Evolutionary conservation across 2,329 filamentous ascomycete species (phyloP), one percentile per base, ranked within the genome.

Genomic region (Sclerotinia borealis): DNA sequence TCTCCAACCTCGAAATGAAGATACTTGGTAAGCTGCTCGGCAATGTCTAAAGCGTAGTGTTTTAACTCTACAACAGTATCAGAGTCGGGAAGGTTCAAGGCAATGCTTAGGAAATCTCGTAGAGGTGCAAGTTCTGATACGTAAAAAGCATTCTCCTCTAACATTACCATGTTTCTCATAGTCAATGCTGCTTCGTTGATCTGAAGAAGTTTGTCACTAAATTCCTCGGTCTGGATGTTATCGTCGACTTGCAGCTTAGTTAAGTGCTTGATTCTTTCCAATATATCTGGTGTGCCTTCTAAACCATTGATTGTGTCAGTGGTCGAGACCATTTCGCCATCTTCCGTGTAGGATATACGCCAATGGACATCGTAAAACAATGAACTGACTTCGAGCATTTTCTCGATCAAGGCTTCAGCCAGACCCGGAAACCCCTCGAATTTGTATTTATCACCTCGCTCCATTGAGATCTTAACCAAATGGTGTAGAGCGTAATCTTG

Each of bases 401-500:
- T 96, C 66, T 92, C 89, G 62, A 96, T 86, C 11, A 99, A 82
- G 3, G 91, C 90, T 75, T 98, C 95, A 0, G 92, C 91, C 34
- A 99, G 82, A 11, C 91, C 88, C 1, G 91, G 89, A 70, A 97
- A 98, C 6, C 91, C 90, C 70, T 96, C 92, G 69, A 98, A 97
- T 65, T 91, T 90, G 77, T 96, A 97, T 76, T 96, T 96, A 74
- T 98, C 95, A 51, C 93, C 93, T 49, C 93, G 85, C 75, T 98
- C 93, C 72, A 89, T 95, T 0, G 93, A 97, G 34, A 98, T 97
- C 74, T 96, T 96, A 65, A 98, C 92, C 4, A 98, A 79, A 71
- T 98, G 93, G 71, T 96, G 92, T 13, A 98, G 80, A 0, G 92
- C 93, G 76, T 96, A 98, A n/a, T 91, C 87, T 71, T 97, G 90